Base-by-base conservation (phyloP, 352 stramenopile species). In the Phytophthora palmivora region DNA sequence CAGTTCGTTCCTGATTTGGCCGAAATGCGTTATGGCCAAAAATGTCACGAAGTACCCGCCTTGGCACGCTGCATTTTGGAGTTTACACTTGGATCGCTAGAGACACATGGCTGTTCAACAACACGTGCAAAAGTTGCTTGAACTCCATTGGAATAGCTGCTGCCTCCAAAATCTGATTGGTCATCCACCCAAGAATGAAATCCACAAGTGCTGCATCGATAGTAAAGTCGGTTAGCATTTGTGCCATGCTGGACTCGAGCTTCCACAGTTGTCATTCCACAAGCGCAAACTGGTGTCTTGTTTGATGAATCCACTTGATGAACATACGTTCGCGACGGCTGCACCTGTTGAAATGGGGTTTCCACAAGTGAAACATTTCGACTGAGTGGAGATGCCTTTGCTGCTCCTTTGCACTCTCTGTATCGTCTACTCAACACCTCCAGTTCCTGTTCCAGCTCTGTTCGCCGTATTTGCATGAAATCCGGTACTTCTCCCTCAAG, bases 11-110 rank as follows among this genome's bases (percentile, higher is more conserved):
- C 82, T 99, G 98, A 47, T 97, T 97, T 11, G 85, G 79, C 30
- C 97, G 94, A 76, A 99, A 99, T 6, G 82, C 80, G 39, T 89
- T 87, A 84, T 99, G 97, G 18, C 96, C 97, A 80, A 99, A 99
- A 28, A 98, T 79, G 45, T 96, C 87, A 10, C 84, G 76, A 41
- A 96, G 68, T 37, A 96, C 76, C 38, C 67, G 63, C 52, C n/a
- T 91, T 94, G 14, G 85, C 87, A 28, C 72, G 74, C 26, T 77
- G 67, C 77, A 94, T 84, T 47, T 94, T 96, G 12, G 72, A 63
- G 21, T 74, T 76, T 6, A 94, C 78, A 12, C 49, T 67, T 44
- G 76, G 73, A 33, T 92, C 75, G 10, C 28, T 74, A 6, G 77
- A 84, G 16, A 86, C 59, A 32, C 68, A 85, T 2, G 76, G 73